A percentile compares a stretch with the other conserved stretches of the same genome.
Evolutionary conservation across 2,329 filamentous ascomycete species (phyloP).

Genomic region (Sclerotinia borealis): DNA sequence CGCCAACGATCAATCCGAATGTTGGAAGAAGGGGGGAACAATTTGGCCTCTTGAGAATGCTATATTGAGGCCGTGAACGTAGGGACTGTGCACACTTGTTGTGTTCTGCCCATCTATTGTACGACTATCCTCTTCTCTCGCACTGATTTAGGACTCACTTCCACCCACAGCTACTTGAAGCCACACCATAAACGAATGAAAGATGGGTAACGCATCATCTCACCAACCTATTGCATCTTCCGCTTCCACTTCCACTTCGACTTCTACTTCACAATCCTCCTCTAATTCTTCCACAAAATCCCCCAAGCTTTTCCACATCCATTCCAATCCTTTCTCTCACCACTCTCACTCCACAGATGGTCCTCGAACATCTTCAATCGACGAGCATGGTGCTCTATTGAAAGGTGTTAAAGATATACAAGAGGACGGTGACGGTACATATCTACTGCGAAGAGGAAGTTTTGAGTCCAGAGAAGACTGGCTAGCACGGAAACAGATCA

Average conservation of each 20-base stretch:
- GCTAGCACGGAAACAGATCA: background rate
- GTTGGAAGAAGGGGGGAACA: too few species aligned
- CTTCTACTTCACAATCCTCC: background rate
- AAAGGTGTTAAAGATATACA: background rate
- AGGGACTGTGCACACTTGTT: too few species aligned
- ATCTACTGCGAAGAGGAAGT: background rate
- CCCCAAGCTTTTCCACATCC: background rate
- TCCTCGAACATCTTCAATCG: background rate
- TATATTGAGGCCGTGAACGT: too few species aligned
- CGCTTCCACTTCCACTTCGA: background rate
- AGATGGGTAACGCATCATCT: conserved; percentile 6
- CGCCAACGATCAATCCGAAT: background rate
- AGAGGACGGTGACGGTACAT: background rate
- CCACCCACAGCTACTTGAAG: background rate
- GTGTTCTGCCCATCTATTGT: too few species aligned
- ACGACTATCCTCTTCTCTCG: background rate
- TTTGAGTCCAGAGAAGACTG: conserved; percentile 5
- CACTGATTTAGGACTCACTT: background rate
- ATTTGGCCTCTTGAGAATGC: too few species aligned
- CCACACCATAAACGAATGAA: background rate
- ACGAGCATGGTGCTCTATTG: background rate
- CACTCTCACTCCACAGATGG: background rate
- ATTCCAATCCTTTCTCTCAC: background rate
- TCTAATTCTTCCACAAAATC: background rate
- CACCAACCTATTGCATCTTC: background rate